A percentile compares a stretch with the other conserved stretches of the same genome.
Conservation (phyloP, 2,329 filamentous ascomycete genomes). For the Decorospora gaudefroyi region DNA sequence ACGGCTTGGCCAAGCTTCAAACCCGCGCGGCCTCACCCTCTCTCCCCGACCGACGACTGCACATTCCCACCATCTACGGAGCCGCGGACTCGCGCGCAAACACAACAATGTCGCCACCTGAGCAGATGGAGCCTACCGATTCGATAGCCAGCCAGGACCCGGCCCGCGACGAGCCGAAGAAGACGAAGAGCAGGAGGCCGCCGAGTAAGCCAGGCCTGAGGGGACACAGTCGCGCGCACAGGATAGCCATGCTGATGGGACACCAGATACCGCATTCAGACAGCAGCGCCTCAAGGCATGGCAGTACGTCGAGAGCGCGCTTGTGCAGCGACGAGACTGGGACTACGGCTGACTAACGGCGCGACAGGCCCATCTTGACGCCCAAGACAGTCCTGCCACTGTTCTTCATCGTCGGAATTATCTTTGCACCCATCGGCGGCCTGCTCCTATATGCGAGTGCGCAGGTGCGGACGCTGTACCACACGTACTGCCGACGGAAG, state of each 20-base stretch:
- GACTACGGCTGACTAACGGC: slow-evolving; percentile 48
- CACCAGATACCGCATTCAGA: slow-evolving; percentile 86
- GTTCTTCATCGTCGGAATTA: slow-evolving; percentile 87
- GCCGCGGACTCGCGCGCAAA: slow-evolving; percentile 41
- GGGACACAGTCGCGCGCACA: slow-evolving; percentile 10
- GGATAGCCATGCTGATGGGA: slow-evolving; percentile 26
- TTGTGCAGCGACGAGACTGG: too few species aligned
- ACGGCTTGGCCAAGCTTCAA: slow-evolving; percentile 28
- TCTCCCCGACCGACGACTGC: slow-evolving; percentile 18
- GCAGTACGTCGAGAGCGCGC: slow-evolving; percentile 69
- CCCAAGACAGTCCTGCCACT: slow-evolving; percentile 91
- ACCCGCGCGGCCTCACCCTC: slow-evolving; percentile 26
- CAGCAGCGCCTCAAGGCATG: slow-evolving; percentile 98
- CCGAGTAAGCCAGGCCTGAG: slow-evolving; percentile 66
- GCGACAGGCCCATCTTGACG: slow-evolving; percentile 80
- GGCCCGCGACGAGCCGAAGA: slow-evolving; percentile 56
- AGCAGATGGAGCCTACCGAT: slow-evolving; percentile 50
- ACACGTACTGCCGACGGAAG: not conserved
- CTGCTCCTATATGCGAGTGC: slow-evolving; percentile 83
- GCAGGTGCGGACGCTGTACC: slow-evolving; percentile 59
- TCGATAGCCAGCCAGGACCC: slow-evolving; percentile 52
- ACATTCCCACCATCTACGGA: slow-evolving; percentile 22
- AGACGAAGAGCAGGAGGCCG: slow-evolving; percentile 85
- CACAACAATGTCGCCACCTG: slow-evolving; percentile 52
- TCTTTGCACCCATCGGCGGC: slow-evolving; percentile 92